Evolutionary conservation across 148 eudicot species (phyloP).

Genomic region (Oxyria digyna): DNA sequence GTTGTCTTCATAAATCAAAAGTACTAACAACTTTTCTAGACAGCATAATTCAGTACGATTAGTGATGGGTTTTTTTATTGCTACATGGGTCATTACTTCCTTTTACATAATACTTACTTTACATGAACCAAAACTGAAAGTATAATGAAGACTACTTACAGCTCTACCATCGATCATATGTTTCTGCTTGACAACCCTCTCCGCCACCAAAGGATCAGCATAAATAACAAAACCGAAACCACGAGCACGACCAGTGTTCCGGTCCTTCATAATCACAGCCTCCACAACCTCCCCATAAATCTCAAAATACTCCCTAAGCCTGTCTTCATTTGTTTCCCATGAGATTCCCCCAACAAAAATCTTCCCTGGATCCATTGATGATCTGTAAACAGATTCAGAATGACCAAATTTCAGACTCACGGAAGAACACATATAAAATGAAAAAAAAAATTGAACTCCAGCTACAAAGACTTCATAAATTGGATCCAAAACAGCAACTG

Average conservation of each 20-base stretch:
- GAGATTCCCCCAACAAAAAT: constrained; percentile 95
- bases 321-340: constrained; percentile 95
- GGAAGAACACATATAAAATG: not conserved
- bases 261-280: constrained; percentile 97
- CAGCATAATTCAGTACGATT: not conserved
- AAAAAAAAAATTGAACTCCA: not conserved
- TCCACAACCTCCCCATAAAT: constrained; percentile 83
- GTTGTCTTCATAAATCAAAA: not conserved
- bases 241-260: constrained; percentile 88
- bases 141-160: constrained; percentile 30
- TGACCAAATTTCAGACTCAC: not conserved
- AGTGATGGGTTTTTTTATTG: not conserved
- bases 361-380: constrained; percentile 81
- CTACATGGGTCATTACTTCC: not conserved
- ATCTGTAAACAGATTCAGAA: not conserved
- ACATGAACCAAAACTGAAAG: not conserved
- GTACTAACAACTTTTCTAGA: not conserved
- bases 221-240: constrained; percentile 92
- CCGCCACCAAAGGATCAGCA: constrained; percentile 77
- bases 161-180: constrained; percentile 84
- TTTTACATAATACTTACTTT: not conserved
- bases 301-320: constrained; percentile 70
- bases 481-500: not conserved
- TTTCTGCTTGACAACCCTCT: constrained; percentile 75
- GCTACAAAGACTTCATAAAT: not conserved